Evolutionary conservation across 1,139 yeast species (phyloP).

Genomic region (Geotrichum macrosporum): DNA sequence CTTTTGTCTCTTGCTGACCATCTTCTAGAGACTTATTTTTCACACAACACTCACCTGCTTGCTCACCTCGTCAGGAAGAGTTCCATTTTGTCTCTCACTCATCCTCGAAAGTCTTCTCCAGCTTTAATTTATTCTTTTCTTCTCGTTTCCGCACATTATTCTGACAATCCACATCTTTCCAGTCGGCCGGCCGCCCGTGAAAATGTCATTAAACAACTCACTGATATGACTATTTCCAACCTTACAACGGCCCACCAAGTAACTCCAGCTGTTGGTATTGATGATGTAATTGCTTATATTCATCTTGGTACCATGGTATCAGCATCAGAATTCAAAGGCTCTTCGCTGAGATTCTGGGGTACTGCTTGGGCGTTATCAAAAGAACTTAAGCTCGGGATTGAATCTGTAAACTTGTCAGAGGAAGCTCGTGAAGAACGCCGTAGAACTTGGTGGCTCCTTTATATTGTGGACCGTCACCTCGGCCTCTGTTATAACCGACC

Average conservation of each 20-base stretch:
- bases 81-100: slow-evolving; percentile 24
- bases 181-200: slow-evolving; percentile 29
- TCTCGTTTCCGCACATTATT: slow-evolving; percentile 39
- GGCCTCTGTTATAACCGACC: slow-evolving; percentile 42
- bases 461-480: slow-evolving; percentile 41
- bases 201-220: slow-evolving; percentile 12
- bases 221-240: slow-evolving; percentile 31
- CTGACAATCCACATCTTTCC: slow-evolving; percentile 39
- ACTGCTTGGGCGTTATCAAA: slow-evolving; percentile 39
- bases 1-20: slow-evolving; percentile 17
- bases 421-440: slow-evolving; percentile 42
- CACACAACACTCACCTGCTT: slow-evolving; percentile 27
- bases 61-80: slow-evolving; percentile 26
- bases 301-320: slow-evolving; percentile 43
- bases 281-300: slow-evolving; percentile 40
- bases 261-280: slow-evolving; percentile 29
- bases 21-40: slow-evolving; percentile 26
- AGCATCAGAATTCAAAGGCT: slow-evolving; percentile 42
- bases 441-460: slow-evolving; percentile 44
- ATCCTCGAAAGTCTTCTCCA: slow-evolving; percentile 37
- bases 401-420: slow-evolving; percentile 31
- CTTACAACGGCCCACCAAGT: slow-evolving; percentile 28
- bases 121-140: slow-evolving; percentile 38
- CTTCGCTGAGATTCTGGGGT: slow-evolving; percentile 42
- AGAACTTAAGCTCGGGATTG: slow-evolving; percentile 35